Evolutionary conservation across 805 yeast genomes (phyloP).

Genomic region (Lipomyces yamadae): DNA sequence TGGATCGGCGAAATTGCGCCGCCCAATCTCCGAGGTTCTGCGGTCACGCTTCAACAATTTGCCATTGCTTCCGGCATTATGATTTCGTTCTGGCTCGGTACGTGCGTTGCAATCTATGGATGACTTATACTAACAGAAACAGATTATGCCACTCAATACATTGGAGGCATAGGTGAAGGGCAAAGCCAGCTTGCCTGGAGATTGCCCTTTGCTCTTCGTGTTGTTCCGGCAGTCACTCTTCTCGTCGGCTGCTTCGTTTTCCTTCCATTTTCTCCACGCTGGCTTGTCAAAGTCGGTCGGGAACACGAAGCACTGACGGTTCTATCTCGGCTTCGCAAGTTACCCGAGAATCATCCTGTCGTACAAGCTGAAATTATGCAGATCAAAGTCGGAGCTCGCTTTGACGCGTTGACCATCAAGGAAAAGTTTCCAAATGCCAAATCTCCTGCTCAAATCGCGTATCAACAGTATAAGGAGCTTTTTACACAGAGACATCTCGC

Average conservation of each 20-base stretch:
- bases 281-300: constrained; percentile 45
- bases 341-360: constrained; percentile 27
- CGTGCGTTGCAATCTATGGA: neutral
- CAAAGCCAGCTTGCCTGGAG: constrained; percentile 47
- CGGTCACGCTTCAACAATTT: constrained; percentile 41
- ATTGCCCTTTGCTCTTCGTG: constrained; percentile 56
- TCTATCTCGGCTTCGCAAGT: constrained; percentile 39
- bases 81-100: constrained; percentile 44
- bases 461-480: constrained; percentile 29
- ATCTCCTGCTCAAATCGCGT: constrained; percentile 18
- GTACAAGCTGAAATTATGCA: constrained; percentile 38
- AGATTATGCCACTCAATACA: constrained; percentile 50
- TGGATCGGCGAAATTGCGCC: constrained; percentile 42
- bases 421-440: constrained; percentile 34
- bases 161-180: constrained; percentile 47
- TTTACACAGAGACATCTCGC: constrained; percentile 25
- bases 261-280: constrained; percentile 57
- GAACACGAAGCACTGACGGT: constrained; percentile 40
- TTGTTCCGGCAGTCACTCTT: constrained; percentile 54
- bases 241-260: constrained; percentile 49
- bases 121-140: neutral
- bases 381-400: constrained; percentile 41
- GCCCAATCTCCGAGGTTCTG: constrained; percentile 40
- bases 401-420: constrained; percentile 37
- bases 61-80: constrained; percentile 46